phyloP scores from a whole-genome alignment of 2,329 filamentous ascomycete genomes.

The Thyridium curvatum region DNA sequence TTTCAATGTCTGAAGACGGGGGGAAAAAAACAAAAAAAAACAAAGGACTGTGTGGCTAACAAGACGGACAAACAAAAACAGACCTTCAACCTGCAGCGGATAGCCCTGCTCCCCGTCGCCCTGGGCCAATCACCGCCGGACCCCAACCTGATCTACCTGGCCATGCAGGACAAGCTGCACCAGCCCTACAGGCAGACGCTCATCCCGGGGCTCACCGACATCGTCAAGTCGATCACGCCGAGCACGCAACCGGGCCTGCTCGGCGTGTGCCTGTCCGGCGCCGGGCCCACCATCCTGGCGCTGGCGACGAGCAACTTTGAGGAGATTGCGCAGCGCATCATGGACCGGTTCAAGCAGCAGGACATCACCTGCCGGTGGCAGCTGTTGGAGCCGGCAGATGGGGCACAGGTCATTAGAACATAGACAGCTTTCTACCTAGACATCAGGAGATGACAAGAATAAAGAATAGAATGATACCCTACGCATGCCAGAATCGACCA shows the following conservation, averaged over 20 bases:
- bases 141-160: slow-evolving; percentile 88
- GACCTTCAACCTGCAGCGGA: slow-evolving; percentile 90
- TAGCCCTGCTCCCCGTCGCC: slow-evolving; percentile 83
- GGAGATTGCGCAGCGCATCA: slow-evolving; percentile 73
- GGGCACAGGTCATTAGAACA: slow-evolving; percentile 41
- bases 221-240: slow-evolving; percentile 86
- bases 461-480: too few species aligned
- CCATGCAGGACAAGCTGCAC: slow-evolving; percentile 98
- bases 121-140: slow-evolving; percentile 86
- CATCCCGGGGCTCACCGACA: slow-evolving; percentile 86
- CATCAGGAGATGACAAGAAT: too few species aligned
- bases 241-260: slow-evolving; percentile 80
- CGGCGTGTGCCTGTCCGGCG: slow-evolving; percentile 91
- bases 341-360: slow-evolving; percentile 65
- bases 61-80: too few species aligned
- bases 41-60: too few species aligned
- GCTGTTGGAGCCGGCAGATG: slow-evolving; percentile 80
- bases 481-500: too few species aligned
- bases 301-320: slow-evolving; percentile 88
- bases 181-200: slow-evolving; percentile 90
- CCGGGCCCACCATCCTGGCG: slow-evolving; percentile 90
- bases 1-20: background rate
- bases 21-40: background rate
- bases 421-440: slow-evolving; percentile 1
- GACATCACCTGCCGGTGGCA: slow-evolving; percentile 80